phyloP scores from a whole-genome alignment of 2,329 filamentous ascomycete species.

The Penicillium hordei region DNA sequence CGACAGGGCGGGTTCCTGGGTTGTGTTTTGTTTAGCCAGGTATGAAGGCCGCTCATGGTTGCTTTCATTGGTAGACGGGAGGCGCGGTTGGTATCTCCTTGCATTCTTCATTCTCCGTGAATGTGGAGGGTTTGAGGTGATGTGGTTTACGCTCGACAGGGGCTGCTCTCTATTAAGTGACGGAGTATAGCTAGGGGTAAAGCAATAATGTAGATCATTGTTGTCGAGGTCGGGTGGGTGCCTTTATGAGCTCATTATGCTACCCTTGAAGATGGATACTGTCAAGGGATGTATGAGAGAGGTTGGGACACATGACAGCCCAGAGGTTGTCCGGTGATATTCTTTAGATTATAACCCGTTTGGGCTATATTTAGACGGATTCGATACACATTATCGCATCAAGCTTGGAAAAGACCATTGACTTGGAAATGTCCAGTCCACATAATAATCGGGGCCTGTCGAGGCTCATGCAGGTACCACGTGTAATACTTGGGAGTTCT shows the following conservation, averaged over 20 bases:
- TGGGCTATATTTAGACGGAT: background rate
- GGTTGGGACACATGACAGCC: background rate
- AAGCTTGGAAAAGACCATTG: background rate
- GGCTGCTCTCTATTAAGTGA: background rate
- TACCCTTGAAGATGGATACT: background rate
- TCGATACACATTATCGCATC: background rate
- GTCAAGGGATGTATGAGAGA: constrained; percentile 7
- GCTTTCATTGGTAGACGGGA: constrained; percentile 14
- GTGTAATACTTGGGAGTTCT: background rate
- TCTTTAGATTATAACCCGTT: background rate
- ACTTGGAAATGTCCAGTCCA: background rate
- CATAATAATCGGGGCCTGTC: background rate
- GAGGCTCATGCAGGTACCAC: constrained; percentile 3
- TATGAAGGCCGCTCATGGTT: constrained; percentile 8
- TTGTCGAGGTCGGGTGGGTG: background rate
- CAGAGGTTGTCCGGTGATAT: background rate
- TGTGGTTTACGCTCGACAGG: constrained; percentile 13
- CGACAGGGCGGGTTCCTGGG: background rate
- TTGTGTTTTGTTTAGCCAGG: constrained; percentile 6
- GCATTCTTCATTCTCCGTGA: constrained; percentile 21
- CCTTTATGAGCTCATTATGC: background rate
- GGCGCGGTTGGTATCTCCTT: constrained; percentile 20
- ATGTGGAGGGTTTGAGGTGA: constrained; percentile 14
- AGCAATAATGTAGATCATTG: constrained; percentile 3
- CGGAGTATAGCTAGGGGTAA: background rate